Evolutionary conservation across 2,329 filamentous ascomycete species (phyloP).

Genomic region (Zymoseptoria passerinii): DNA sequence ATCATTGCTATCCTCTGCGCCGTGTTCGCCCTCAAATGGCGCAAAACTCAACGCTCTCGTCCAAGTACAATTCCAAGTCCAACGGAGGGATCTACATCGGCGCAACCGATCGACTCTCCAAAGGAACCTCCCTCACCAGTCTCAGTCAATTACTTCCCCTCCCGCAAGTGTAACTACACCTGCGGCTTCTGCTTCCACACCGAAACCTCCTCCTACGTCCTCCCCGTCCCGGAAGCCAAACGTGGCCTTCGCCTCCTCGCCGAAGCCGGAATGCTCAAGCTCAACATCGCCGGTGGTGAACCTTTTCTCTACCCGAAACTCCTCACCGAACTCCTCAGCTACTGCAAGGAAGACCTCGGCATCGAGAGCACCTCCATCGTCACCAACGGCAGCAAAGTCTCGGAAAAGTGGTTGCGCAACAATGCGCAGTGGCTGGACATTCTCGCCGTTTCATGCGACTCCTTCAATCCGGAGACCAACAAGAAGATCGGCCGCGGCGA

Average conservation of each 20-base stretch:
- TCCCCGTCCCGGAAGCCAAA: conserved; percentile 36
- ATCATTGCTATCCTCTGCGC: not conserved
- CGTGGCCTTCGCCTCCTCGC: conserved; percentile 39
- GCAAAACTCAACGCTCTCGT: not conserved
- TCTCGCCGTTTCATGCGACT: conserved; percentile 48
- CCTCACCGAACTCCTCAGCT: conserved; percentile 38
- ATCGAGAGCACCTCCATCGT: conserved; percentile 49
- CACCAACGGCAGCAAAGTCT: conserved; percentile 45
- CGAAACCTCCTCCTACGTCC: conserved; percentile 40
- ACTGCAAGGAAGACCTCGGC: conserved; percentile 41
- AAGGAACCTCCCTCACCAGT: conserved; percentile 24
- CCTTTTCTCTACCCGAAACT: conserved; percentile 44
- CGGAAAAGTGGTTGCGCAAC: conserved; percentile 35
- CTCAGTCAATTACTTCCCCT: conserved; percentile 42
- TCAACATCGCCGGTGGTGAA: conserved; percentile 50
- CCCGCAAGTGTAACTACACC: conserved; percentile 39
- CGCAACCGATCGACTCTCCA: not conserved
- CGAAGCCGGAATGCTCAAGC: conserved; percentile 46
- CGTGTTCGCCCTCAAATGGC: not conserved
- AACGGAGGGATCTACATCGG: not conserved
- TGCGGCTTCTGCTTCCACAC: conserved; percentile 53
- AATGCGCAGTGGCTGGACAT: conserved; percentile 43
- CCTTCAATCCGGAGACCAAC: conserved; percentile 44
- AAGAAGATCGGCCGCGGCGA: conserved; percentile 42
- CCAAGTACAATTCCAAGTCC: not conserved